Percentiles rank a stretch among this genome's conserved stretches.
phyloP scores from a whole-genome alignment of 306 rosid species.

The Glycyrrhiza uralensis region DNA sequence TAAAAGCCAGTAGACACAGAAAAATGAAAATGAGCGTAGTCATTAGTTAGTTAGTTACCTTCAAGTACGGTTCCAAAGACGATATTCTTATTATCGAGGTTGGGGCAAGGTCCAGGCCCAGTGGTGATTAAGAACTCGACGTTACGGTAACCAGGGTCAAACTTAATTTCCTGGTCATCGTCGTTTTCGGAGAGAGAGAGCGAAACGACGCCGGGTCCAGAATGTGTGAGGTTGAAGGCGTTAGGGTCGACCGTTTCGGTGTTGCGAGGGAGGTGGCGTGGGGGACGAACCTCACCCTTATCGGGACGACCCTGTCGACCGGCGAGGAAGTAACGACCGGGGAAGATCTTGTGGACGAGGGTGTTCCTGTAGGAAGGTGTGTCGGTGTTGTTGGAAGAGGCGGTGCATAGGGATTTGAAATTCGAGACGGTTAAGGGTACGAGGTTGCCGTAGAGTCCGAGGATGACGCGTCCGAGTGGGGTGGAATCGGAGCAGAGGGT shows the following conservation, averaged over 20 bases:
- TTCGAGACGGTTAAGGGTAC: slow-evolving; percentile 76
- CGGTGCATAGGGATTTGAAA: slow-evolving; percentile 73
- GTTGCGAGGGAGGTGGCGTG: slow-evolving; percentile 53
- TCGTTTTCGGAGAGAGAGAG: slow-evolving; percentile 77
- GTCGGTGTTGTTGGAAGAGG: slow-evolving; percentile 32
- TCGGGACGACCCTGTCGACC: slow-evolving; percentile 83
- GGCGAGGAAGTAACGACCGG: slow-evolving; percentile 75
- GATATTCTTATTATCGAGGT: slow-evolving; percentile 70
- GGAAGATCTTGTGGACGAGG: slow-evolving; percentile 67
- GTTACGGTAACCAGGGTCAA: slow-evolving; percentile 66
- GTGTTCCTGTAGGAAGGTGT: slow-evolving; percentile 68
- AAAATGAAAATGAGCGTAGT: not conserved
- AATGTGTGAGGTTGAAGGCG: slow-evolving; percentile 64
- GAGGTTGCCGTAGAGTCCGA: slow-evolving; percentile 82
- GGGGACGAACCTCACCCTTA: slow-evolving; percentile 79
- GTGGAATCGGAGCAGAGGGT: slow-evolving; percentile 75
- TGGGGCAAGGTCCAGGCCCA: slow-evolving; percentile 90
- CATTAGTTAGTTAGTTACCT: slow-evolving; percentile 56
- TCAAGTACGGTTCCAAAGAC: slow-evolving; percentile 84
- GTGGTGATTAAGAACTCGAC: slow-evolving; percentile 86
- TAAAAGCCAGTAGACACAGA: not conserved
- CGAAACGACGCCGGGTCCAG: slow-evolving; percentile 73
- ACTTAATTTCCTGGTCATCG: slow-evolving; percentile 67
- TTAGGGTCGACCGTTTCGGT: slow-evolving; percentile 62
- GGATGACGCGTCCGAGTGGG: slow-evolving; percentile 66